A percentile compares a stretch with the other conserved stretches of the same genome.
Evolutionary conservation across 1,139 yeast genomes (phyloP).

Genomic region (Kodamaea anthophila): DNA sequence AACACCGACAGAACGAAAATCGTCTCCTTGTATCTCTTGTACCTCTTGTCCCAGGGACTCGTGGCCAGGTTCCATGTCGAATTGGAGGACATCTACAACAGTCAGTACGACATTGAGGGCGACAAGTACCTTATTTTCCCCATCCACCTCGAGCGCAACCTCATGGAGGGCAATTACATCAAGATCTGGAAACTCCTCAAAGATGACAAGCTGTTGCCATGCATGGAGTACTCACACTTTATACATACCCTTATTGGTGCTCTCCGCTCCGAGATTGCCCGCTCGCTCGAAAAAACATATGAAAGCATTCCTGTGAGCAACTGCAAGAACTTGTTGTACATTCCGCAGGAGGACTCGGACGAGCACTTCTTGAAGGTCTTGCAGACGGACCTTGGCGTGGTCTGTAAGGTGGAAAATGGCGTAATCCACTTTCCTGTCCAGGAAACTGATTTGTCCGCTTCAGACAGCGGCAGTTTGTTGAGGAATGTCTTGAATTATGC

Average conservation of each 20-base stretch:
- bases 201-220: constrained; percentile 46
- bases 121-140: constrained; percentile 73
- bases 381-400: constrained; percentile 38
- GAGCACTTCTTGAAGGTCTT: constrained; percentile 55
- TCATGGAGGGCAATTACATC: constrained; percentile 95
- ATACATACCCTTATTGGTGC: constrained; percentile 64
- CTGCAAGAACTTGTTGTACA: constrained; percentile 74
- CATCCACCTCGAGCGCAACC: constrained; percentile 81
- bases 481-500: constrained; percentile 72
- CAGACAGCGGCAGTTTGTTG: constrained; percentile 33
- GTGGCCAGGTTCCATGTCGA: constrained; percentile 87
- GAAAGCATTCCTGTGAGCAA: constrained; percentile 70
- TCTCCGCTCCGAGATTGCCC: constrained; percentile 82
- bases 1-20: constrained; percentile 60
- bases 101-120: constrained; percentile 37
- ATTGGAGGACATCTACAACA: constrained; percentile 63
- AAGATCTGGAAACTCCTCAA: constrained; percentile 79
- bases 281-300: constrained; percentile 77
- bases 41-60: constrained; percentile 75
- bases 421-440: constrained; percentile 48
- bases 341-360: constrained; percentile 58
- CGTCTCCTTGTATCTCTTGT: constrained; percentile 68
- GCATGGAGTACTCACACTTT: constrained; percentile 55
- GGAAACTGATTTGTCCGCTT: constrained; percentile 27
- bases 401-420: constrained; percentile 49